Evolutionary conservation across 2,329 filamentous ascomycete species (phyloP).

Genomic region (Hypomyces perniciosus): DNA sequence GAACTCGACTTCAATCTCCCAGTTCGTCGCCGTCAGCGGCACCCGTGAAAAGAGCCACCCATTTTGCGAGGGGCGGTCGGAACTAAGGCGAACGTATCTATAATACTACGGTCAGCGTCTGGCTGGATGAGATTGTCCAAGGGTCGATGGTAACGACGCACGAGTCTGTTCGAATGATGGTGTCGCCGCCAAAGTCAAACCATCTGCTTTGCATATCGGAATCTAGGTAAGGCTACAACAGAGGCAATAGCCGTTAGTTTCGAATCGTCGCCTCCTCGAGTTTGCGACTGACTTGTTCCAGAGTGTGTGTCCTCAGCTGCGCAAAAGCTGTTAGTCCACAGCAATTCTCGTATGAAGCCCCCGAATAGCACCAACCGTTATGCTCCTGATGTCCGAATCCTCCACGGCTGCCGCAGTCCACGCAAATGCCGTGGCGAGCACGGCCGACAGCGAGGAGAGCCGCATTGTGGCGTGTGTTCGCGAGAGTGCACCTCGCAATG

Average conservation of each 20-base stretch:
- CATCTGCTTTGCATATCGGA: conserved; percentile 97
- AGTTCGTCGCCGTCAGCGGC: conserved; percentile 94
- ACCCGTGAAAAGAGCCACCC: conserved; percentile 94
- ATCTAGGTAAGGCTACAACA: conserved; percentile 80
- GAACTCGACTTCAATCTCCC: conserved; percentile 97
- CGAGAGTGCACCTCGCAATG: conserved; percentile 1
- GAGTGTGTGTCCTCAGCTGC: conserved; percentile 80
- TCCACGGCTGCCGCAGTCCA: conserved; percentile 45
- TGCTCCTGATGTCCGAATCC: conserved; percentile 46
- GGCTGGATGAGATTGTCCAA: not conserved
- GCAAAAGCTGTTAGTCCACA: conserved; percentile 14
- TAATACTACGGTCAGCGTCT: conserved; percentile 6
- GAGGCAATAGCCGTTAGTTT: conserved; percentile 11
- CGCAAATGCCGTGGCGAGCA: conserved; percentile 44
- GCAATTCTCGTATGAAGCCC: not conserved
- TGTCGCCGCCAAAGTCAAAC: conserved; percentile 98
- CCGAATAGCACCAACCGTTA: conserved; percentile 35
- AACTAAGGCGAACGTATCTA: conserved; percentile 88
- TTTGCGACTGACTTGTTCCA: conserved; percentile 60
- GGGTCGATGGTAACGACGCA: conserved; percentile 33
- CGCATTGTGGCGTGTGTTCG: conserved; percentile 34
- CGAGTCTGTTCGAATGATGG: conserved; percentile 70
- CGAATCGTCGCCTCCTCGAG: conserved; percentile 4
- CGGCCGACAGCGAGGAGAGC: conserved; percentile 41
- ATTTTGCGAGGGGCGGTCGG: conserved; percentile 81